Evolutionary conservation across 2,329 filamentous ascomycete species (phyloP), one percentile per base, ranked within the genome.

Genomic region (Fusarium veterinarium): DNA sequence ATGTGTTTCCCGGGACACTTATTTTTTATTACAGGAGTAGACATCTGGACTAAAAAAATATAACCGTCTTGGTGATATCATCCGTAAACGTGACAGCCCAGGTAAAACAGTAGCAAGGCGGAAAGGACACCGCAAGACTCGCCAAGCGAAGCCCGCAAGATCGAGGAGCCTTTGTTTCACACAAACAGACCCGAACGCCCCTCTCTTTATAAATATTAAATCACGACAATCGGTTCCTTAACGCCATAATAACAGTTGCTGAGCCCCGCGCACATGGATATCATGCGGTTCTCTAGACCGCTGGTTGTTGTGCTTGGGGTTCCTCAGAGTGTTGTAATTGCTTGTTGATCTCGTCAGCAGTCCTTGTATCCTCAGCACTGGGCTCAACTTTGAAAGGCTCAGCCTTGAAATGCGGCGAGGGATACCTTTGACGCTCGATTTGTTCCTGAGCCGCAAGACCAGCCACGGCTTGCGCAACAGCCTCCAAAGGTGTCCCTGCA

Each of bases 321-420:
- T 78, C 80, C 23, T 85, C 83, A 4, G 81, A 75, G 71, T 86
- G 85, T 61, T 86, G 85, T 64, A 90, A 77, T 73, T 90, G 88
- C 45, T 86, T 81, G 64, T 88, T 86, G 48, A 89, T 86, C 57
- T 90, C 88, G 23, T 89, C 88, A 5, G 85, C 84, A 12, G 84
- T 82, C 60, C 84, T 82, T 40, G 81, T 80, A 11, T 86, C 84
- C n/a, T 87, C 83, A 13, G 83, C 81, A 12, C 72, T 72, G 31
- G 77, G 70, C 6, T 84, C 83, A 8, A 81, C 57, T 72, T 86
- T 86, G 66, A 83, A 80, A 13, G 74, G 73, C 35, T 84, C 83
- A 8, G 81, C 58, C 72, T 86, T 86, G 65, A 83, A 80, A 11
- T 74, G 73, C 37, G 74, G 73, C 38, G 73, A 74, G 12, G 76